Evolutionary conservation across 495 filamentous ascomycete species (phyloP), one percentile per base, ranked within the genome.

Genomic region (Rusavskia elegans): DNA sequence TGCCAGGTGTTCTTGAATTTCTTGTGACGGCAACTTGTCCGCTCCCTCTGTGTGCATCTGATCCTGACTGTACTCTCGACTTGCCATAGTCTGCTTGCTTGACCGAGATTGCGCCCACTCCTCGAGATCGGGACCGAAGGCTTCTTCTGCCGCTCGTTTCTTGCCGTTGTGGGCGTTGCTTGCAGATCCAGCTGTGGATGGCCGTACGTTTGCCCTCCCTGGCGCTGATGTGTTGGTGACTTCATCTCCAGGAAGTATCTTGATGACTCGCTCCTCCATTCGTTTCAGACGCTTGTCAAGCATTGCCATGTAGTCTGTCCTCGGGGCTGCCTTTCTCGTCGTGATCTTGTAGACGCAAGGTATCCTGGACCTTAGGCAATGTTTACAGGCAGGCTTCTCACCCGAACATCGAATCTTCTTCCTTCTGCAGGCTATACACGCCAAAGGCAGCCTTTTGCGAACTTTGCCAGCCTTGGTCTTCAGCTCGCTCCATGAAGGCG

Each of bases 291-390:
- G 73, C 65, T 94, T 93, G 65, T 98, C 92, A 56, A 97, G 67
- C 90, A 95, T 98, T 16, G 90, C 90, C 92, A 97, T 98, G 66
- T 97, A 98, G 65, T 97, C 92, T 16, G 90, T 95, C 52, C 92
- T 76, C 37, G 92, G 90, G n/a, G 89, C 88, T 2, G 89, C 89
- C 64, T 96, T 97, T 55, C 92, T 74, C 10, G 89, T 88, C 0
- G 90, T 95, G 44, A 94, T 86, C 61, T 97, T 97, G 74, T 98
- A 98, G n/a, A 97, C 88, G 64, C 92, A 98, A 5, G 92, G 90
- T 59, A 94, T 94, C 39, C 92, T 79, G 51, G 88, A 95, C 49
- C 89, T 77, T 53, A 93, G 77, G 65, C 92, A 98, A 70, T 98
- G 92, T 63, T 93, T 95, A 70, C 92, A 98, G 1, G 89, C 86